These are phyloP conservation scores for Ramaria sp. DNA, from an alignment of 768 basidiomycete genomes.

Conservation along the genomic window DNA sequence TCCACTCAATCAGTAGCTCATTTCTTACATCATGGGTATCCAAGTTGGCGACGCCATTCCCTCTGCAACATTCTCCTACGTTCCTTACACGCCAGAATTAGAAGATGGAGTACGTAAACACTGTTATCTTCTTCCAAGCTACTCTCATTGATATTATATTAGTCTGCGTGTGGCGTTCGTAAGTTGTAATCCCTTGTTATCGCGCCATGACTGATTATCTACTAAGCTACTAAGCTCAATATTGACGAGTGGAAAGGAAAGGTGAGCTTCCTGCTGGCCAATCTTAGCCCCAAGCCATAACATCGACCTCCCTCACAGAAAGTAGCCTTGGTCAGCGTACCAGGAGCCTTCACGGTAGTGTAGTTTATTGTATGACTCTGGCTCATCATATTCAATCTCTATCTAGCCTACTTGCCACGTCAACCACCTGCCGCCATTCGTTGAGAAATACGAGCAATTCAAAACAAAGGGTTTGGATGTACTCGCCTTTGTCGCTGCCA, in stretches of 20 bases:
- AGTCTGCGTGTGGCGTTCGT: constrained; percentile 61
- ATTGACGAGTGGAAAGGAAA: constrained; percentile 70
- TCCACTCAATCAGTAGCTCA: no score
- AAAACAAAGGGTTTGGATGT: constrained; percentile 22
- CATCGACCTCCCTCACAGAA: no score
- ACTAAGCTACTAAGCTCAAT: constrained; percentile 36
- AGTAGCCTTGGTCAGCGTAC: constrained; percentile 68
- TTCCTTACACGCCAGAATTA: constrained; percentile 53
- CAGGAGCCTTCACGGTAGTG: constrained; percentile 73
- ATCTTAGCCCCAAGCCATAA: no score
- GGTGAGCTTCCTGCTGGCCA: constrained; percentile 10
- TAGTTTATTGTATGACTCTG: no score
- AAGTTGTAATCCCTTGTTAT: constrained; percentile 20
- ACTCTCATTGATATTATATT: background rate
- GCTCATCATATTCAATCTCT: background rate
- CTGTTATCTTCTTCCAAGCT: background rate
- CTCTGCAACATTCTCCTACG: constrained; percentile 32
- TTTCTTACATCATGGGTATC: constrained; percentile 19
- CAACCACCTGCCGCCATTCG: constrained; percentile 21
- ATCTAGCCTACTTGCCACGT: constrained; percentile 43
- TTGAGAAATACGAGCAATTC: constrained; percentile 26
- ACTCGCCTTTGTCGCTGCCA: constrained; percentile 13
- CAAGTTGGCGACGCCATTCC: constrained; percentile 44
- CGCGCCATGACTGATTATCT: background rate
- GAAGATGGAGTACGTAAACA: constrained; percentile 40